Conservation (phyloP, 202 grass and related monocot genomes). For the Dendrocalamus latiflorus region DNA sequence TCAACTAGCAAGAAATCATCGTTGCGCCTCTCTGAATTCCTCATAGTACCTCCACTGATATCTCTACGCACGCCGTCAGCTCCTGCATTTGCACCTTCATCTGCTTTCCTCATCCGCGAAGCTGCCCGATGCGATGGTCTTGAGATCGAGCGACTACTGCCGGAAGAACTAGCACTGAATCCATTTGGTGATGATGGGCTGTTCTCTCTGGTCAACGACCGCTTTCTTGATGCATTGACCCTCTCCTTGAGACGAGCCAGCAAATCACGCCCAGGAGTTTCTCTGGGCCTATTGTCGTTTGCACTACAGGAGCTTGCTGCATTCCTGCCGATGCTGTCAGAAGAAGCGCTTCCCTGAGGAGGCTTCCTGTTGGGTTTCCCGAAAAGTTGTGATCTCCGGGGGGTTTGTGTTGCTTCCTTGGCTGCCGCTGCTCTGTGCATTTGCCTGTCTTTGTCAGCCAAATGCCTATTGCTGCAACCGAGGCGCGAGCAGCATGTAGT, state of each 20-base stretch:
- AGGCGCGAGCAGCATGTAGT: slow-evolving; percentile 35
- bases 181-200: slow-evolving; percentile 14
- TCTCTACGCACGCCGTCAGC: not conserved
- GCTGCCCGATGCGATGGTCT: slow-evolving; percentile 26
- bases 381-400: slow-evolving; percentile 7
- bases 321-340: slow-evolving; percentile 11
- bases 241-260: slow-evolving; percentile 34
- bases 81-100: not conserved
- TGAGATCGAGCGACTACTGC: no score
- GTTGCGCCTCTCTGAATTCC: not conserved
- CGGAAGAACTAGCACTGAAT: not conserved
- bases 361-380: slow-evolving; percentile 30
- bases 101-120: slow-evolving; percentile 31
- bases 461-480: slow-evolving; percentile 32
- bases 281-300: slow-evolving; percentile 18
- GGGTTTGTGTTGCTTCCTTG: no score
- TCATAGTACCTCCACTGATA: not conserved
- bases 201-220: slow-evolving; percentile 37
- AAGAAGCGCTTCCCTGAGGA: slow-evolving; percentile 10
- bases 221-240: slow-evolving; percentile 45
- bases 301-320: not conserved
- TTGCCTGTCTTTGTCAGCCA: slow-evolving; percentile 28
- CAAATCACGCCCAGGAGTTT: slow-evolving; percentile 18
- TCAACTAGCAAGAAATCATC: slow-evolving; percentile 19
- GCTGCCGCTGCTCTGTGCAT: not conserved